Conservation (phyloP, 2,329 filamentous ascomycete genomes). For the Pseudogymnoascus sp. region DNA sequence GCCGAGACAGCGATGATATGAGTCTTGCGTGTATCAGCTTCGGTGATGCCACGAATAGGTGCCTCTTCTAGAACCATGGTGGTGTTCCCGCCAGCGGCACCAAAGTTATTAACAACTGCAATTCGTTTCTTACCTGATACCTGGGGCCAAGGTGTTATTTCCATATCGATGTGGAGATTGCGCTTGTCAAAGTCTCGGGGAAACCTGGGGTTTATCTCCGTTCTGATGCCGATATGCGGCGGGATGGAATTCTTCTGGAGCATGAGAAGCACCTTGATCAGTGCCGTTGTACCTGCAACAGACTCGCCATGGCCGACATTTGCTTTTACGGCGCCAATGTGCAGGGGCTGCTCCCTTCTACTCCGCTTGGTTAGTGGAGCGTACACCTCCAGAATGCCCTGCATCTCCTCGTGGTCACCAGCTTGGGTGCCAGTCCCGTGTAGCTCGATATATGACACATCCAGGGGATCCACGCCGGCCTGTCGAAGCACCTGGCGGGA, state of each 20-base stretch:
- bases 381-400: conserved; percentile 35
- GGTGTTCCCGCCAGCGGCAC: conserved; percentile 19
- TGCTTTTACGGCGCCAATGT: conserved; percentile 53
- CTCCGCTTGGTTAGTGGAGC: not conserved
- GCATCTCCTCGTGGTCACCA: conserved; percentile 10
- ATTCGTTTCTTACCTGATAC: conserved; percentile 29
- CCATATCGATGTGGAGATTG: conserved; percentile 10
- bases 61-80: conserved; percentile 9
- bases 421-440: conserved; percentile 13
- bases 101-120: conserved; percentile 41
- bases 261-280: conserved; percentile 16
- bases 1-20: conserved; percentile 43
- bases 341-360: conserved; percentile 27
- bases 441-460: conserved; percentile 24
- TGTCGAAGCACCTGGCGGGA: conserved; percentile 63
- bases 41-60: conserved; percentile 22
- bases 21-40: conserved; percentile 32
- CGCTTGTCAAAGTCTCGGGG: conserved; percentile 29
- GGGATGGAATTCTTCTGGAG: not conserved
- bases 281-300: conserved; percentile 11
- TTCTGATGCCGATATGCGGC: not conserved
- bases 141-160: conserved; percentile 9
- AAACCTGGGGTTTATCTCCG: conserved; percentile 19
- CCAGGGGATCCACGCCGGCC: conserved; percentile 58
- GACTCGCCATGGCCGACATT: conserved; percentile 48